These are phyloP conservation scores for Pseudogymnoascus sp. DNA, from an alignment of 2,329 filamentous ascomycete species.

Conservation along the genomic window DNA sequence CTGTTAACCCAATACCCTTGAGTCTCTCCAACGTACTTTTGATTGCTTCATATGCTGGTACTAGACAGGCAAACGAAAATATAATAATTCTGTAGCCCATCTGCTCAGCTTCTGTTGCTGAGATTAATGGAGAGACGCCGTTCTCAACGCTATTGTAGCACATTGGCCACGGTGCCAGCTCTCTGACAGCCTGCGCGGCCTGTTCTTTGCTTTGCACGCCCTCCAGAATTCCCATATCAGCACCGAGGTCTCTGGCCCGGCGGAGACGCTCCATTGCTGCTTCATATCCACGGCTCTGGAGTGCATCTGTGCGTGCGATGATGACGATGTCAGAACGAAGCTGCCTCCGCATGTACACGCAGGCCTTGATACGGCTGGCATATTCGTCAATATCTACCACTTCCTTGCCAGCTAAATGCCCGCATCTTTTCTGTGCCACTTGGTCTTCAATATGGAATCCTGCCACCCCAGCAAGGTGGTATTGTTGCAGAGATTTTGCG, in stretches of 20 bases:
- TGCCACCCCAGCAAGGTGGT: conserved; percentile 46
- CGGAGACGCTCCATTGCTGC: conserved; percentile 43
- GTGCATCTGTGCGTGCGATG: conserved; percentile 55
- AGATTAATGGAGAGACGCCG: conserved; percentile 45
- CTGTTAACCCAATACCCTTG: conserved; percentile 29
- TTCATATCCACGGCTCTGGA: conserved; percentile 48
- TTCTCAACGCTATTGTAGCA: conserved; percentile 50
- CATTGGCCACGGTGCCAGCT: conserved; percentile 36
- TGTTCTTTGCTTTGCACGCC: conserved; percentile 45
- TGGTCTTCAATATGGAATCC: conserved; percentile 57
- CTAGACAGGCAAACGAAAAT: conserved; percentile 42
- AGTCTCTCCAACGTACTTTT: conserved; percentile 29
- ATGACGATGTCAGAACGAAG: conserved; percentile 50
- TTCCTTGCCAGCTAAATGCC: conserved; percentile 53
- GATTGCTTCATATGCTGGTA: conserved; percentile 36
- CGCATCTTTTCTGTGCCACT: conserved; percentile 55
- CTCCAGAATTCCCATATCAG: conserved; percentile 53
- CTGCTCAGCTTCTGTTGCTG: conserved; percentile 41
- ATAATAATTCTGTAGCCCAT: conserved; percentile 52
- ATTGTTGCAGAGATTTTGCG: conserved; percentile 42
- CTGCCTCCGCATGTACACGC: conserved; percentile 38
- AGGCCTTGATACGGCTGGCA: conserved; percentile 45
- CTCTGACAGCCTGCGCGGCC: conserved; percentile 35
- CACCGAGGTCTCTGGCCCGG: conserved; percentile 43
- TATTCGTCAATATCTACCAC: conserved; percentile 49